Conservation (phyloP, 2,329 filamentous ascomycete genomes). For the Sporothrix curviconia region DNA sequence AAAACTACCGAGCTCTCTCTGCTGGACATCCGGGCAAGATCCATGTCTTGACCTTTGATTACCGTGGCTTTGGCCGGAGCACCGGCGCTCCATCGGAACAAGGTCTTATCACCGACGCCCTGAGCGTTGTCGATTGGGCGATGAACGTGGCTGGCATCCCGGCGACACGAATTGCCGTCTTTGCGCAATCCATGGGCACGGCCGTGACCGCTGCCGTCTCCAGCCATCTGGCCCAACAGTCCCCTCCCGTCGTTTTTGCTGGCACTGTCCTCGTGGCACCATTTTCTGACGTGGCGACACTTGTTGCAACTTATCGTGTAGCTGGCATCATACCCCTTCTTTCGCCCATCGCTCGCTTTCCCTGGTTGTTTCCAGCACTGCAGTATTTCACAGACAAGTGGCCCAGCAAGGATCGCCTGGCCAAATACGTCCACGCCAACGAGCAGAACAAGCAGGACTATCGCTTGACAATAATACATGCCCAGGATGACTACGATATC, state of each 20-base stretch:
- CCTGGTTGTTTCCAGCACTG: slow-evolving; percentile 39
- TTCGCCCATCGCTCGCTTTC: slow-evolving; percentile 43
- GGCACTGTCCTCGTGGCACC: slow-evolving; percentile 51
- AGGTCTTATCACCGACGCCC: slow-evolving; percentile 48
- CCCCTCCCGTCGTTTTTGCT: slow-evolving; percentile 34
- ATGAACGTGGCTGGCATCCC: slow-evolving; percentile 45
- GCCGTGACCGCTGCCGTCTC: slow-evolving; percentile 26
- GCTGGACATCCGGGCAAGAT: slow-evolving; percentile 44
- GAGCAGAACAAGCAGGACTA: slow-evolving; percentile 32
- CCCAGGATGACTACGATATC: slow-evolving; percentile 46
- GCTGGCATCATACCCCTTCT: slow-evolving; percentile 49
- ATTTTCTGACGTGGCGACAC: slow-evolving; percentile 46
- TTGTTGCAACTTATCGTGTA: slow-evolving; percentile 52
- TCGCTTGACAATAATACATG: slow-evolving; percentile 42
- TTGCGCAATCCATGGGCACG: slow-evolving; percentile 53
- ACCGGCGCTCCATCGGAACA: slow-evolving; percentile 48
- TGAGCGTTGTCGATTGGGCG: slow-evolving; percentile 48
- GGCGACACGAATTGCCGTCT: slow-evolving; percentile 50
- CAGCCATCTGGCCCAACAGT: not conserved
- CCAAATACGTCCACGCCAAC: slow-evolving; percentile 34
- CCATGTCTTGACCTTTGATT: slow-evolving; percentile 55
- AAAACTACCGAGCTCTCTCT: slow-evolving; percentile 51
- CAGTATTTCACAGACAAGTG: slow-evolving; percentile 41
- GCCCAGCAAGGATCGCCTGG: slow-evolving; percentile 43
- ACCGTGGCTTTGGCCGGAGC: slow-evolving; percentile 52